Evolutionary conservation across 2,329 filamentous ascomycete species (phyloP), one percentile per base, ranked within the genome.

Genomic region (Exophiala lecanii-corni): DNA sequence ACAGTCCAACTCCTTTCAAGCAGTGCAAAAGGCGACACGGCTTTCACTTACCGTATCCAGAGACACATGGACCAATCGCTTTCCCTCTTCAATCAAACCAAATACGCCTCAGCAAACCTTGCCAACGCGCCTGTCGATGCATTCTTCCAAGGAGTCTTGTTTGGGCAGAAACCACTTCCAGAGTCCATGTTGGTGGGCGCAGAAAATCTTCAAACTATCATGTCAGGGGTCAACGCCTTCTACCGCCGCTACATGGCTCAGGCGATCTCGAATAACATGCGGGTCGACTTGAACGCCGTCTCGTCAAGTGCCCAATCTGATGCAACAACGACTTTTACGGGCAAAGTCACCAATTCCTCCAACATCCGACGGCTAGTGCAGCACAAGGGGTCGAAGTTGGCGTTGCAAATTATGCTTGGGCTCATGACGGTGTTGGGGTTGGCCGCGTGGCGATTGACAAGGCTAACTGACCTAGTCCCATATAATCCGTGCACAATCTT

Each of bases 181-280:
- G 16, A 37, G n/a, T 12, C 41, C 7, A 9, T 32, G 10, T 30
- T 45, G 12, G 32, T 26, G 9, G 25, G 25, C 17, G 18, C 9
- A 19, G 28, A 15, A 15, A 31, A 42, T 7, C 9, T 9, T 15
- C 20, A 15, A 7, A 23, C 10, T 5, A 20, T 35, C n/a, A 12
- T 35, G 7, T n/a, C 15, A 15, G 13, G 12, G 6, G 9, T 55
- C 9, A 19, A 39, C 1, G 26, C 10, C 3, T 46, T 56, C 39
- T 56, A 56, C 33, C 42, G 51, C 2, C 33, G 49, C 2, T 56
- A 56, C 41, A 56, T 56, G 54, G 54, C 54, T 4, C 51, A 54
- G 33, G 51, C 45, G 4, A 53, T 56, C 15, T 49, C 47, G 4
- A 18, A 4, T 3, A 54, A 50, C 9, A 53, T 56, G 49, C 39